These are phyloP conservation scores for Bauhinia variegata DNA, from an alignment of 306 rosid species.

Conservation along the genomic window DNA sequence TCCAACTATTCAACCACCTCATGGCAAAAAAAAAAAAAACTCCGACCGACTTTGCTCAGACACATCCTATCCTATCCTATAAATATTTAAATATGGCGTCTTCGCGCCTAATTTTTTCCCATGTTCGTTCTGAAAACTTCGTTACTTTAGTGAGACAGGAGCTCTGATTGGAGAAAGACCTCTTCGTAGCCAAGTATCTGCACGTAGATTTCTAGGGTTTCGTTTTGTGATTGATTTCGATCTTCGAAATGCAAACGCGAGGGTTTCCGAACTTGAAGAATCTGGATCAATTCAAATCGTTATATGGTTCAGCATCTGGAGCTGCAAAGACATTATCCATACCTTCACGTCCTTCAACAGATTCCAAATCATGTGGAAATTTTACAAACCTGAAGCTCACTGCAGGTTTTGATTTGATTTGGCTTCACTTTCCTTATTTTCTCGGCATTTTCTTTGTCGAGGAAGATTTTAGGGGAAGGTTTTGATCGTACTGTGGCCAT, in stretches of 20 bases:
- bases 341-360: slow-evolving; percentile 53
- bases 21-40: too few relatives aligned
- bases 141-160: slow-evolving; percentile 14
- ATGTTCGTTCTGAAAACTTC: slow-evolving; percentile 26
- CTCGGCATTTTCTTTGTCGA: neutral
- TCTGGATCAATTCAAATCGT: slow-evolving; percentile 81
- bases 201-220: slow-evolving; percentile 41
- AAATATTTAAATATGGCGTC: slow-evolving; percentile 29
- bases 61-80: too few relatives aligned
- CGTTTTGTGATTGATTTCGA: slow-evolving; percentile 25
- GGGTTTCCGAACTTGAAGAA: slow-evolving; percentile 70
- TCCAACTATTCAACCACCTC: too few relatives aligned
- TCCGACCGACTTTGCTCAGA: neutral
- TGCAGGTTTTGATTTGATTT: slow-evolving; percentile 62
- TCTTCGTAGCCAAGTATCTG: neutral
- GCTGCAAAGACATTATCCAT: slow-evolving; percentile 54
- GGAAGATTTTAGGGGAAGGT: slow-evolving; percentile 14
- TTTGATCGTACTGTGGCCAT: slow-evolving; percentile 30
- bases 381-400: slow-evolving; percentile 45
- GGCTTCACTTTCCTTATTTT: slow-evolving; percentile 25
- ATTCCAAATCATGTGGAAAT: slow-evolving; percentile 67
- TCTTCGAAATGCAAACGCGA: slow-evolving; percentile 55
- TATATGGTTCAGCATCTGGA: slow-evolving; percentile 58
- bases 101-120: slow-evolving; percentile 54
- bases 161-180: neutral